Evolutionary conservation across 202 grass and related monocot species (phyloP).

Genomic region (Cymbopogon flexuosus): DNA sequence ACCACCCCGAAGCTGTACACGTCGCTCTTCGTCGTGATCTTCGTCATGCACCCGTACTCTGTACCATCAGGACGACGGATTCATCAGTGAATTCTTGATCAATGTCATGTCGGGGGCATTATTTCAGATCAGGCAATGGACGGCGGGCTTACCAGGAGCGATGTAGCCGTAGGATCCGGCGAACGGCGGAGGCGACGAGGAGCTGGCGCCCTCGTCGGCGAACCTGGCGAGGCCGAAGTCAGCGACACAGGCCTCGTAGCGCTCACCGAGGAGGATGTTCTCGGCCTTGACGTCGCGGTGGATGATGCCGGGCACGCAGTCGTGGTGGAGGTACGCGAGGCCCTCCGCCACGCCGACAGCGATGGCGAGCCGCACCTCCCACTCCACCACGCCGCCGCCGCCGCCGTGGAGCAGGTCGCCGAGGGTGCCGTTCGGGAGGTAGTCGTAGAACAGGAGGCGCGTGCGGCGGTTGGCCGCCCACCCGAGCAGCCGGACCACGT

Average conservation of each 20-base stretch:
- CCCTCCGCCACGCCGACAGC: constrained; percentile 75
- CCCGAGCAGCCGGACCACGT: constrained; percentile 70
- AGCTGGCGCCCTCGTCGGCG: constrained; percentile 42
- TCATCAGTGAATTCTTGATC: neutral
- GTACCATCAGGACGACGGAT: neutral
- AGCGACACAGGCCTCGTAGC: constrained; percentile 72
- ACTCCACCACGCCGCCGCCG: constrained; percentile 44
- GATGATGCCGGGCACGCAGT: constrained; percentile 72
- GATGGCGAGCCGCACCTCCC: constrained; percentile 73
- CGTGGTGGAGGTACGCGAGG: constrained; percentile 83
- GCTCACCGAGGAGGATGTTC: constrained; percentile 77
- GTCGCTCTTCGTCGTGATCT: constrained; percentile 87
- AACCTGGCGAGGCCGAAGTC: constrained; percentile 72
- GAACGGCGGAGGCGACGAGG: constrained; percentile 52
- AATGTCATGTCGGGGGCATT: neutral
- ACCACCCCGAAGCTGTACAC: constrained; percentile 91
- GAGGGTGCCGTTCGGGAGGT: constrained; percentile 75
- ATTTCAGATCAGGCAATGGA: neutral
- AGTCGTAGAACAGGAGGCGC: constrained; percentile 81
- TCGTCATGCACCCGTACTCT: constrained; percentile 83
- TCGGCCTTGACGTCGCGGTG: constrained; percentile 86
- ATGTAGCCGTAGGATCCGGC: constrained; percentile 96
- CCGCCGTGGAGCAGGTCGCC: constrained; percentile 48
- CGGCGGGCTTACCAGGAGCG: constrained; percentile 43
- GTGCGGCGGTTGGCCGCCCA: constrained; percentile 78